Percentiles rank a stretch among this genome's conserved stretches.
Evolutionary conservation across 2,329 filamentous ascomycete genomes (phyloP).

Genomic region (Tolypocladium nubicola): DNA sequence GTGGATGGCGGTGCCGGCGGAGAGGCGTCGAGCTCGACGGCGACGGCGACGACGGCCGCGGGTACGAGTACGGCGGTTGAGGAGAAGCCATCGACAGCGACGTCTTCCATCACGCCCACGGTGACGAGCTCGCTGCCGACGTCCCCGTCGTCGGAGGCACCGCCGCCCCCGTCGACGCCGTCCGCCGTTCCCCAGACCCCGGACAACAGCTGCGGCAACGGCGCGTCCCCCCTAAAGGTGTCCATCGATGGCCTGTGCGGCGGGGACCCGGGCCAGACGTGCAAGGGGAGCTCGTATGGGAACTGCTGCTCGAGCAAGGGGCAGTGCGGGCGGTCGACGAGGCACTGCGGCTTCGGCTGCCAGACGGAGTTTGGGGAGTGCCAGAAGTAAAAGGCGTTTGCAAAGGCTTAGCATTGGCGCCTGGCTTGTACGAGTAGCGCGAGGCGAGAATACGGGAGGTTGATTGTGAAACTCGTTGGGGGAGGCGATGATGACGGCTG

Average conservation of each 20-base stretch:
- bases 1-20: too few species aligned
- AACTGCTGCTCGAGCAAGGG: slow-evolving; percentile 31
- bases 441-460: background rate
- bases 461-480: background rate
- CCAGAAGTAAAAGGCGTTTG: background rate
- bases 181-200: background rate
- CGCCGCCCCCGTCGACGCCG: too few species aligned
- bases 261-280: slow-evolving; percentile 26
- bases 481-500: background rate
- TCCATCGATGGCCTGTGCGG: slow-evolving; percentile 28
- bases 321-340: slow-evolving; percentile 25
- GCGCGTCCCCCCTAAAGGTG: background rate
- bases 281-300: slow-evolving; percentile 28
- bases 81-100: background rate
- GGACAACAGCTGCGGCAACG: slow-evolving; percentile 17
- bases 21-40: slow-evolving; percentile 2
- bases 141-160: too few species aligned
- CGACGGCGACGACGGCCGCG: background rate
- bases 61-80: background rate
- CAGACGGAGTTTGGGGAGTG: slow-evolving; percentile 24
- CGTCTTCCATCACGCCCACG: background rate
- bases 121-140: background rate
- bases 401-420: background rate
- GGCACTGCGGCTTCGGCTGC: slow-evolving; percentile 26
- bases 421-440: background rate